Conservation (phyloP, 108 stramenopile genomes). For the Mayamaea pseudoterrestris region DNA sequence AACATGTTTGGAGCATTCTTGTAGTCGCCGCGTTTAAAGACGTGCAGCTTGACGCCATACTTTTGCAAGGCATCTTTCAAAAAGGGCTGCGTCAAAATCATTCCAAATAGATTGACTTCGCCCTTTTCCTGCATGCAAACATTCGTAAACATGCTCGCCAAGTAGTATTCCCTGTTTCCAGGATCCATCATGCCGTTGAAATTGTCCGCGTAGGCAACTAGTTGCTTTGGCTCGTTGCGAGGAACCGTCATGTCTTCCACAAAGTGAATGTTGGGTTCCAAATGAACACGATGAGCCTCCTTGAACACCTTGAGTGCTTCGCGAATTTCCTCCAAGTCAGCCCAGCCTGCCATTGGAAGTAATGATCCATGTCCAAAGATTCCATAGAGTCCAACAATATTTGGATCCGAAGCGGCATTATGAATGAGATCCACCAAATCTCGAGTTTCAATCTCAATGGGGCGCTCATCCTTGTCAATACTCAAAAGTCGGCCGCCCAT, state of each 20-base stretch:
- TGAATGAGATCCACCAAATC: slow-evolving; percentile 55
- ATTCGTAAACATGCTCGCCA: slow-evolving; percentile 49
- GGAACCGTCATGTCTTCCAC: not conserved
- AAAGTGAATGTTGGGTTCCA: slow-evolving; percentile 23
- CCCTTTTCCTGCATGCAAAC: slow-evolving; percentile 56
- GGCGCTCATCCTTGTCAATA: slow-evolving; percentile 6
- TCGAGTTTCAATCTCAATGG: slow-evolving; percentile 17
- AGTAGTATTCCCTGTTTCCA: slow-evolving; percentile 44
- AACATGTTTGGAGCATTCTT: slow-evolving; percentile 66
- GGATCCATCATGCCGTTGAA: slow-evolving; percentile 24
- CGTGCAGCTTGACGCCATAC: slow-evolving; percentile 61
- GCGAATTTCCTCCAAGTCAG: slow-evolving; percentile 63
- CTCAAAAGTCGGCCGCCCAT: not conserved
- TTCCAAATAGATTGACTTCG: slow-evolving; percentile 46
- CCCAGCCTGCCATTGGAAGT: slow-evolving; percentile 37
- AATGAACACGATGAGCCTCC: slow-evolving; percentile 54
- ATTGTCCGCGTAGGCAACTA: slow-evolving; percentile 38
- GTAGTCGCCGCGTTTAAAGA: slow-evolving; percentile 69
- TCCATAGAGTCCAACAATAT: slow-evolving; percentile 50
- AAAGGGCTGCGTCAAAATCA: slow-evolving; percentile 30
- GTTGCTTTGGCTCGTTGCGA: slow-evolving; percentile 14
- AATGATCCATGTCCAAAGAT: slow-evolving; percentile 44
- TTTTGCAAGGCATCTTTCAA: slow-evolving; percentile 35
- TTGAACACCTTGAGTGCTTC: slow-evolving; percentile 59
- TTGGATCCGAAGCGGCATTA: slow-evolving; percentile 48